These are phyloP conservation scores for Diaporthe helianthi DNA, from an alignment of 2,329 filamentous ascomycete species.

Conservation along the genomic window DNA sequence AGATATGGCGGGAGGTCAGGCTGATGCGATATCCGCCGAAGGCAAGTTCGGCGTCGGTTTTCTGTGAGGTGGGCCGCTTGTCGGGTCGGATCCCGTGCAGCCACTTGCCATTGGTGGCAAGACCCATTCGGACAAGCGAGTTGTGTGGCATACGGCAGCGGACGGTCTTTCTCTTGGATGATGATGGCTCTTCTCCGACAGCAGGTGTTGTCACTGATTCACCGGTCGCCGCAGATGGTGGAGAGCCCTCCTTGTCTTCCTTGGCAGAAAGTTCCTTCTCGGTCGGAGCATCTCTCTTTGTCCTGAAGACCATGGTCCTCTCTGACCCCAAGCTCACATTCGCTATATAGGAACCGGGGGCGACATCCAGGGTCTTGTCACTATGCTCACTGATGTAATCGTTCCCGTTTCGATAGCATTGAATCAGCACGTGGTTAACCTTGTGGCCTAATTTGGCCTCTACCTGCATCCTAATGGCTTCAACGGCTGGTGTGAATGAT, in stretches of 20 bases:
- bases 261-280: background rate
- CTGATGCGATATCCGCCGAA: slow-evolving; percentile 83
- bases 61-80: slow-evolving; percentile 73
- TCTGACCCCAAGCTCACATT: slow-evolving; percentile 95
- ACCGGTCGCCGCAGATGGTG: background rate
- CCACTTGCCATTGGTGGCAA: slow-evolving; percentile 84
- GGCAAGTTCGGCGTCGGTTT: slow-evolving; percentile 73
- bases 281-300: slow-evolving; percentile 63
- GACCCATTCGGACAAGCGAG: slow-evolving; percentile 83
- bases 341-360: slow-evolving; percentile 79
- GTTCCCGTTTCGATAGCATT: slow-evolving; percentile 85
- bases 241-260: background rate
- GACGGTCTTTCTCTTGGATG: slow-evolving; percentile 62
- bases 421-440: slow-evolving; percentile 91
- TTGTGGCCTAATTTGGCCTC: slow-evolving; percentile 78
- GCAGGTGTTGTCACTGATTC: background rate
- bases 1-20: slow-evolving; percentile 88
- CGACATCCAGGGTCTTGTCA: slow-evolving; percentile 95
- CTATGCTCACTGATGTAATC: slow-evolving; percentile 97
- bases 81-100: slow-evolving; percentile 92
- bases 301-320: slow-evolving; percentile 87
- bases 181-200: background rate
- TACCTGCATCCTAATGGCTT: slow-evolving; percentile 70
- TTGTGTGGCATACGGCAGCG: slow-evolving; percentile 84
- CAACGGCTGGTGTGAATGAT: slow-evolving; percentile 77